A percentile compares a stretch with the other conserved stretches of the same genome.
Conservation (phyloP, 345 rosid species). For the Physaria fendleri region DNA sequence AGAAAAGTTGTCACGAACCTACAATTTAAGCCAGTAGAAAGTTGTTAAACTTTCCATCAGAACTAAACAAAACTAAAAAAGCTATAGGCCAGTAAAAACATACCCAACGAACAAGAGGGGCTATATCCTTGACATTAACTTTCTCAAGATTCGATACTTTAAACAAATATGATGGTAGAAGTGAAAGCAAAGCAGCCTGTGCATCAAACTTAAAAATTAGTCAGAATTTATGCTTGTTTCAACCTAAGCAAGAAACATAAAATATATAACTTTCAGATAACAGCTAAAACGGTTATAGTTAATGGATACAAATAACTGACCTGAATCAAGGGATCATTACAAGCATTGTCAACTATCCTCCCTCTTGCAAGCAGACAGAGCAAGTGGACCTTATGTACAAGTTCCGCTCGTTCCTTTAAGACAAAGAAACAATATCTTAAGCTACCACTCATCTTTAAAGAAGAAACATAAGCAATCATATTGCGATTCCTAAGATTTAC, state of each 20-base stretch:
- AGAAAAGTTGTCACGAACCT: constrained; percentile 67
- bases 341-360: constrained; percentile 65
- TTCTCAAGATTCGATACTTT: constrained; percentile 37
- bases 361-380: constrained; percentile 95
- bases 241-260: neutral
- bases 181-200: constrained; percentile 81
- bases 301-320: constrained; percentile 21
- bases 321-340: constrained; percentile 94
- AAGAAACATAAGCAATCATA: neutral
- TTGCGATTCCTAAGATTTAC: neutral
- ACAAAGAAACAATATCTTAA: constrained; percentile 13
- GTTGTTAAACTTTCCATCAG: constrained; percentile 9
- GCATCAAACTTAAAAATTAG: neutral
- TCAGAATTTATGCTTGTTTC: neutral
- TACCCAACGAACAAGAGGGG: constrained; percentile 71
- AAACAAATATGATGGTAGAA: constrained; percentile 50
- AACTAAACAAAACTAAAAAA: constrained; percentile 16
- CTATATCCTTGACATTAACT: constrained; percentile 41
- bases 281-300: neutral
- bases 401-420: constrained; percentile 70
- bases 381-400: constrained; percentile 86
- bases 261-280: neutral
- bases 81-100: constrained; percentile 21
- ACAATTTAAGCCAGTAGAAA: constrained; percentile 29
- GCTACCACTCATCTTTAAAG: too few species aligned